Evolutionary conservation across 495 filamentous ascomycete species (phyloP).

Genomic region (Emericellopsis terricola): DNA sequence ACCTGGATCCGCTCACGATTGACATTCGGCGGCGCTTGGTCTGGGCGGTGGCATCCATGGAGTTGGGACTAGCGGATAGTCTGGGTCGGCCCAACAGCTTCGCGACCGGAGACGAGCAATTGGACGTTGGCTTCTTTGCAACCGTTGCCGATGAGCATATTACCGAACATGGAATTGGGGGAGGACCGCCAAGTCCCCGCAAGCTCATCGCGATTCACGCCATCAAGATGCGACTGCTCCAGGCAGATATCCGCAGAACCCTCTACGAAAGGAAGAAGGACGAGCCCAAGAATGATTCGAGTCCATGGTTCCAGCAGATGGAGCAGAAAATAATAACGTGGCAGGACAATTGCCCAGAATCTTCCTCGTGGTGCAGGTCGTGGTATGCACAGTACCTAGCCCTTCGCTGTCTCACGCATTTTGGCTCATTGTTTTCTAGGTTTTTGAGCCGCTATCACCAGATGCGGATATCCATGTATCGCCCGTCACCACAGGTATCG

Average conservation of each 20-base stretch:
- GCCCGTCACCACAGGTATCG: constrained; percentile 80
- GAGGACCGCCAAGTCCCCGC: constrained; percentile 47
- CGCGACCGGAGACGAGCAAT: constrained; percentile 56
- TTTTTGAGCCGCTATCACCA: constrained; percentile 62
- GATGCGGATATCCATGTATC: constrained; percentile 67
- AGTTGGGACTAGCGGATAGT: constrained; percentile 69
- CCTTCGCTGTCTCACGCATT: constrained; percentile 1
- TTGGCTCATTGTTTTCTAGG: constrained; percentile 24
- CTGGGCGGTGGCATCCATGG: constrained; percentile 74
- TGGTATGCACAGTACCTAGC: constrained; percentile 22
- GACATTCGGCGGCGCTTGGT: constrained; percentile 79
- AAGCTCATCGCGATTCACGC: constrained; percentile 85
- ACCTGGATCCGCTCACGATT: constrained; percentile 47
- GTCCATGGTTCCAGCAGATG: constrained; percentile 79
- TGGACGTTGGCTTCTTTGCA: constrained; percentile 70
- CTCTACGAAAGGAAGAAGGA: constrained; percentile 66
- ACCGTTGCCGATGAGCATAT: constrained; percentile 65
- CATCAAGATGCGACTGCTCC: constrained; percentile 75
- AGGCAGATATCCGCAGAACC: constrained; percentile 67
- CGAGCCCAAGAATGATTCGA: constrained; percentile 50
- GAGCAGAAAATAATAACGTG: constrained; percentile 58
- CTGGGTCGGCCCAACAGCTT: constrained; percentile 72
- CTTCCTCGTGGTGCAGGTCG: constrained; percentile 28
- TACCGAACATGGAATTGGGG: constrained; percentile 52
- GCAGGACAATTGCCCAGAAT: constrained; percentile 28